phyloP scores from a whole-genome alignment of 345 rosid genomes.

The Ailanthus altissimus region DNA sequence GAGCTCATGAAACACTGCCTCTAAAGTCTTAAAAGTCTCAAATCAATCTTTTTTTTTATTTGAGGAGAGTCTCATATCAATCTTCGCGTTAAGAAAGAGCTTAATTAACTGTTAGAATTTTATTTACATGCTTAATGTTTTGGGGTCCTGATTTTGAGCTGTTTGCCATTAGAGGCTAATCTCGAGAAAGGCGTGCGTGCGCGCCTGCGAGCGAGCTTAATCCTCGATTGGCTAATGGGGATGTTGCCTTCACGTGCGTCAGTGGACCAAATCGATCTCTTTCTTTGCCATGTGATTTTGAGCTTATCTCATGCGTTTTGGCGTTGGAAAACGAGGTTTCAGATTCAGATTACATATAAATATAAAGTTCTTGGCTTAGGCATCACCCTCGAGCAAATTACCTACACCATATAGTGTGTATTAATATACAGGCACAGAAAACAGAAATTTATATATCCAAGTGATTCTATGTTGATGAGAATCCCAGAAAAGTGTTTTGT shows the following conservation, averaged over 20 bases:
- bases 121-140: too few relatives aligned
- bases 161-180: background rate
- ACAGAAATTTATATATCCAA: background rate
- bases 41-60: too few relatives aligned
- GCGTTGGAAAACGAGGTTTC: background rate
- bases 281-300: background rate
- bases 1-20: background rate
- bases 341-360: background rate
- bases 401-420: too few relatives aligned
- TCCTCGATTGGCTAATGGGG: constrained; percentile 16
- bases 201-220: background rate
- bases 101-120: too few relatives aligned
- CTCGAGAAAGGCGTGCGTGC: constrained; percentile 7
- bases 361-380: background rate
- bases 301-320: constrained; percentile 13
- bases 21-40: too few relatives aligned
- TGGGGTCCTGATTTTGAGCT: too few relatives aligned
- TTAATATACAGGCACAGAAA: too few relatives aligned
- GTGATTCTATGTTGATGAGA: constrained; percentile 4
- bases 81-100: too few relatives aligned
- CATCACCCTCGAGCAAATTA: constrained; percentile 2
- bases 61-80: too few relatives aligned
- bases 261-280: background rate
- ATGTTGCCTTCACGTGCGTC: constrained; percentile 15
- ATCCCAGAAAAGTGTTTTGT: constrained; percentile 18